Conservation (phyloP, 1,139 yeast genomes). For the Pichia sorboxylosa region DNA sequence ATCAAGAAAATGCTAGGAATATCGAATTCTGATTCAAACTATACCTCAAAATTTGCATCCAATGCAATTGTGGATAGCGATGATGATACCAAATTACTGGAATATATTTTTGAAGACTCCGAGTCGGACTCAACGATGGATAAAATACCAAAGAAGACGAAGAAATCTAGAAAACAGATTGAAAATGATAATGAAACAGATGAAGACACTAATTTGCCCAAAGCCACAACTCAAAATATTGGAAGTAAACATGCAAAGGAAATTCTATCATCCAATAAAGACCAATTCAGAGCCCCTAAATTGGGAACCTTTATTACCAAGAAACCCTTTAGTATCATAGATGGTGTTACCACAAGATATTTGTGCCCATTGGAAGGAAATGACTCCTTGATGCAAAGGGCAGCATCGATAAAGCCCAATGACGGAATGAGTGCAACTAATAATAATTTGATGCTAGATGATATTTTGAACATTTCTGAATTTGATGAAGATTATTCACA, state of each 20-base stretch:
- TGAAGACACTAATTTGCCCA: conserved; percentile 69
- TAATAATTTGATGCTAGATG: conserved; percentile 38
- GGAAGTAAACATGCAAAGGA: conserved; percentile 81
- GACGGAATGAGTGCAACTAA: conserved; percentile 1
- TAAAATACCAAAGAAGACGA: background rate
- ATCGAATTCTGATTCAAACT: conserved; percentile 8
- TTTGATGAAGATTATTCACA: conserved; percentile 48
- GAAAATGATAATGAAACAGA: conserved; percentile 61
- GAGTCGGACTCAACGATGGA: conserved; percentile 5
- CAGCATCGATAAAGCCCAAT: conserved; percentile 11
- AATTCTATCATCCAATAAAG: conserved; percentile 71
- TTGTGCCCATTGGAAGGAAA: conserved; percentile 30
- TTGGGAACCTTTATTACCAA: conserved; percentile 82
- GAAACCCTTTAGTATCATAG: conserved; percentile 87
- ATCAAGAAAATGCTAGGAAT: conserved; percentile 13
- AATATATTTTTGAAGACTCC: conserved; percentile 21
- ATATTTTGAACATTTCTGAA: conserved; percentile 76
- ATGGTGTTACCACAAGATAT: conserved; percentile 82
- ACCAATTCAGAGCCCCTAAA: conserved; percentile 82
- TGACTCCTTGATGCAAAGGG: conserved; percentile 19
- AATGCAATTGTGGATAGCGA: conserved; percentile 19
- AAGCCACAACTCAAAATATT: conserved; percentile 43
- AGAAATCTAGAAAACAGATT: too few relatives aligned
- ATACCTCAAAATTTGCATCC: conserved; percentile 8
- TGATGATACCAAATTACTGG: conserved; percentile 21